Evolutionary conservation across 2,329 filamentous ascomycete genomes (phyloP).

Genomic region (Phaeosphaeriaceae sp.): DNA sequence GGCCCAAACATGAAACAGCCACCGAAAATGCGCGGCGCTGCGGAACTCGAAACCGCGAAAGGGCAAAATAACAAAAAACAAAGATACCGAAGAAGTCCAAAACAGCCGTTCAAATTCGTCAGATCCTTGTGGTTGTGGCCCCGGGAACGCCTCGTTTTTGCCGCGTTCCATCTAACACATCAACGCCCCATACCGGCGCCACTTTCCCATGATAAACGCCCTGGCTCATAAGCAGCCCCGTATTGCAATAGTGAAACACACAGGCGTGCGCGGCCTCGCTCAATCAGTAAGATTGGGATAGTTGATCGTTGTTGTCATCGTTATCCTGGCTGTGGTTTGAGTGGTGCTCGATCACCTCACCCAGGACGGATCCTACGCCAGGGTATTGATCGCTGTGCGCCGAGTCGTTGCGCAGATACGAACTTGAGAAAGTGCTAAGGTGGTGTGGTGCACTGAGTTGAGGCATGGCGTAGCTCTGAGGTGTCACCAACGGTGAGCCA

Average conservation of each 20-base stretch:
- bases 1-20: conserved; percentile 10
- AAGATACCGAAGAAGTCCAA: conserved; percentile 2
- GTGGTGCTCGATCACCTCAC: conserved; percentile 42
- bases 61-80: neutral
- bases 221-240: conserved; percentile 8
- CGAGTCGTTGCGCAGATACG: conserved; percentile 47
- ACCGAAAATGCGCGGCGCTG: conserved; percentile 1
- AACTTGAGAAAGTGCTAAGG: conserved; percentile 46
- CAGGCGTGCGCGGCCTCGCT: neutral
- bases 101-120: conserved; percentile 30
- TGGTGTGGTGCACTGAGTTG: conserved; percentile 51
- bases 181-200: neutral
- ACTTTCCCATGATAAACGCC: conserved; percentile 10
- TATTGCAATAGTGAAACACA: conserved; percentile 10
- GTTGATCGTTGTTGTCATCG: conserved; percentile 36
- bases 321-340: conserved; percentile 38
- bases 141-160: conserved; percentile 6
- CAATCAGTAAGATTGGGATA: conserved; percentile 29
- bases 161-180: neutral
- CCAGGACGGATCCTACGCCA: conserved; percentile 42
- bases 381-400: conserved; percentile 45
- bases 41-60: conserved; percentile 2
- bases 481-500: conserved; percentile 48
- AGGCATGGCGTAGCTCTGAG: conserved; percentile 45
- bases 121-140: conserved; percentile 7